phyloP scores from a whole-genome alignment of 2,329 filamentous ascomycete species.

The Tolypocladium tropicale region DNA sequence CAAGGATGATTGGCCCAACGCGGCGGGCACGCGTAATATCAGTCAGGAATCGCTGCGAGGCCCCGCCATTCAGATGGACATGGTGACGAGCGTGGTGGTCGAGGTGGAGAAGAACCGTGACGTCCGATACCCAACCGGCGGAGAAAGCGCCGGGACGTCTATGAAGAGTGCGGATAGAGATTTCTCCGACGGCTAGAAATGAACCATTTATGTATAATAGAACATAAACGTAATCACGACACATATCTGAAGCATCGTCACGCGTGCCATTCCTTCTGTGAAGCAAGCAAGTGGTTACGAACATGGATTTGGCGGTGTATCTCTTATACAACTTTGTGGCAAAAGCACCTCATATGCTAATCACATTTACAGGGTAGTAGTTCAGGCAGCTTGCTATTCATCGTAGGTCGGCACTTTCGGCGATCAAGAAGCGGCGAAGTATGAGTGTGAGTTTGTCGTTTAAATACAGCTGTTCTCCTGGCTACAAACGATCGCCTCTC shows the following conservation, averaged over 20 bases:
- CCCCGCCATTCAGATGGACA: slow-evolving; percentile 32
- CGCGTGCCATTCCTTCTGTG: too few relatives aligned
- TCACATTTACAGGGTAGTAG: background rate
- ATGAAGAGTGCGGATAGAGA: slow-evolving; percentile 17
- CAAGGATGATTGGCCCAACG: slow-evolving; percentile 5
- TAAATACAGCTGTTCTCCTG: too few relatives aligned
- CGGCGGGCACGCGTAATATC: slow-evolving; percentile 5
- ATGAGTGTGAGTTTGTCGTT: background rate
- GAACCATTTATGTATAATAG: background rate
- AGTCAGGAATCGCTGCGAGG: slow-evolving; percentile 24
- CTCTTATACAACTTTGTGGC: too few relatives aligned
- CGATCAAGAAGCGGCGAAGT: background rate
- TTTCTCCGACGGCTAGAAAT: background rate
- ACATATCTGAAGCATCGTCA: too few relatives aligned
- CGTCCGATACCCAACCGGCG: slow-evolving; percentile 12
- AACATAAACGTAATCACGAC: background rate
- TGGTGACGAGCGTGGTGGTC: slow-evolving; percentile 30
- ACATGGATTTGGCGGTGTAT: too few relatives aligned
- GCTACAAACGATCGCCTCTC: background rate
- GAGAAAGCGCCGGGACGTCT: slow-evolving; percentile 13
- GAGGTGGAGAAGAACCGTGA: slow-evolving; percentile 23
- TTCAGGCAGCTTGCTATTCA: too few relatives aligned
- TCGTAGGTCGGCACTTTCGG: background rate
- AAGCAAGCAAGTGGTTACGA: too few relatives aligned
- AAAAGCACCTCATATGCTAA: background rate